phyloP scores from a whole-genome alignment of 768 basidiomycete species.

The Tremella fuciformis region DNA sequence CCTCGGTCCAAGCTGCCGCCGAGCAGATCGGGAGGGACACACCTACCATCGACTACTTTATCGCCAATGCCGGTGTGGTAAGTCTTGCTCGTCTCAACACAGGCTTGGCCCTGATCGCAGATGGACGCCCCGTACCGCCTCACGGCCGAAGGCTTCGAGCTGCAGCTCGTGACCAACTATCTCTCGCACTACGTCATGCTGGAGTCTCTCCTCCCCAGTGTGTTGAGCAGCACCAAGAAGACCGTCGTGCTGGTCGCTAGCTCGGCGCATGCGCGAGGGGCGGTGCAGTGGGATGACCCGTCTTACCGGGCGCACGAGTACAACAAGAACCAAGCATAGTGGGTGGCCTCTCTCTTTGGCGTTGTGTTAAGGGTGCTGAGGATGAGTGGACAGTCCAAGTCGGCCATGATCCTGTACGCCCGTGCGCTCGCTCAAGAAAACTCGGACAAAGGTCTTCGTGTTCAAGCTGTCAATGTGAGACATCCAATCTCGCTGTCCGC shows the following conservation, averaged over 20 bases:
- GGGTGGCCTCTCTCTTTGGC: not conserved
- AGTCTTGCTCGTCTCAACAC: not conserved
- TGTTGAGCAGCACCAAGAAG: constrained; percentile 8
- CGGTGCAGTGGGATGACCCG: constrained; percentile 7
- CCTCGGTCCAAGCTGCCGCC: not conserved
- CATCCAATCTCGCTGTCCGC: no score
- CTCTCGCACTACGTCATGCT: constrained; percentile 10
- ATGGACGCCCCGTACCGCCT: constrained; percentile 14
- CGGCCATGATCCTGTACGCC: constrained; percentile 1
- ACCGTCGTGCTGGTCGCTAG: constrained; percentile 5
- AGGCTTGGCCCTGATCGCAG: not conserved
- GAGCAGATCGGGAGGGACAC: not conserved
- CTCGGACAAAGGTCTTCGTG: not conserved
- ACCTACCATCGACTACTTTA: constrained; percentile 9
- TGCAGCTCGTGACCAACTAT: constrained; percentile 16
- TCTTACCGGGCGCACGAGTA: not conserved
- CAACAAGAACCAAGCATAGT: constrained; percentile 3
- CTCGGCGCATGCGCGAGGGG: not conserved
- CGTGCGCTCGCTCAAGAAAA: not conserved
- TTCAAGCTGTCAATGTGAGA: no score
- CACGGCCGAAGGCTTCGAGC: constrained; percentile 16
- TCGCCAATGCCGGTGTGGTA: constrained; percentile 17
- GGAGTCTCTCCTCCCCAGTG: constrained; percentile 1
- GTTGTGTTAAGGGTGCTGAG: not conserved
- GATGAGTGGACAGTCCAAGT: constrained; percentile 9